A percentile compares a stretch with the other conserved stretches of the same genome.
These are phyloP conservation scores for Phytophthora lateralis DNA, from an alignment of 352 stramenopile species.

Conservation along the genomic window DNA sequence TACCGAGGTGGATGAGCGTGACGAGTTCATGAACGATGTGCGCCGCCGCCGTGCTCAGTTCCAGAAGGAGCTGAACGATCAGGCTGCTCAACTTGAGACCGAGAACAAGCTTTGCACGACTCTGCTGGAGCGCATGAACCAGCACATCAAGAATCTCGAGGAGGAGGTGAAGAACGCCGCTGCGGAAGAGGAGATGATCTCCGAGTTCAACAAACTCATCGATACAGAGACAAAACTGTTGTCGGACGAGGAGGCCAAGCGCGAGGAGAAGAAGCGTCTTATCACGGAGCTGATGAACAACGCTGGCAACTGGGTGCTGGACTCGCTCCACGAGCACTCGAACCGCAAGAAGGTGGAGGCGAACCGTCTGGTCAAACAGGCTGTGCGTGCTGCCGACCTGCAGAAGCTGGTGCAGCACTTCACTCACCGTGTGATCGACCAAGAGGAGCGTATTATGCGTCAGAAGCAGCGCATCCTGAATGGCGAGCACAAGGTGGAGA, in stretches of 20 bases:
- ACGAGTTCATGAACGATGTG: constrained; percentile 91
- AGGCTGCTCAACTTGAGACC: constrained; percentile 72
- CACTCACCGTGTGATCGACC: constrained; percentile 88
- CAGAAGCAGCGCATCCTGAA: constrained; percentile 91
- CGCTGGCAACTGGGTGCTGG: constrained; percentile 85
- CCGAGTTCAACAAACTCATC: constrained; percentile 73
- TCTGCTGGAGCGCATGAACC: constrained; percentile 81
- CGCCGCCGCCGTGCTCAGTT: constrained; percentile 76
- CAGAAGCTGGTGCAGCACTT: constrained; percentile 91
- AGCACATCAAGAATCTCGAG: constrained; percentile 83
- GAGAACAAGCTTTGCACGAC: constrained; percentile 84
- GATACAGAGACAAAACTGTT: constrained; percentile 80
- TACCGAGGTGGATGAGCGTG: constrained; percentile 74
- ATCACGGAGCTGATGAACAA: constrained; percentile 89
- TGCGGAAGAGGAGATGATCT: constrained; percentile 74
- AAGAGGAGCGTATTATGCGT: constrained; percentile 90
- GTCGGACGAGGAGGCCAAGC: constrained; percentile 82
- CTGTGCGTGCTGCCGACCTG: constrained; percentile 78
- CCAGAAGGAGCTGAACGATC: constrained; percentile 85
- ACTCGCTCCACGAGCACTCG: constrained; percentile 85
- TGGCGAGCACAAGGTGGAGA: constrained; percentile 90
- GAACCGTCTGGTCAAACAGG: constrained; percentile 85
- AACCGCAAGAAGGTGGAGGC: constrained; percentile 89
- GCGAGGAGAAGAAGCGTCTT: constrained; percentile 88
- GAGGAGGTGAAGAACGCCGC: constrained; percentile 77